These are phyloP conservation scores for Haplosporangium gracile DNA, from an alignment of 192 early-diverging fungal genomes.

Conservation along the genomic window DNA sequence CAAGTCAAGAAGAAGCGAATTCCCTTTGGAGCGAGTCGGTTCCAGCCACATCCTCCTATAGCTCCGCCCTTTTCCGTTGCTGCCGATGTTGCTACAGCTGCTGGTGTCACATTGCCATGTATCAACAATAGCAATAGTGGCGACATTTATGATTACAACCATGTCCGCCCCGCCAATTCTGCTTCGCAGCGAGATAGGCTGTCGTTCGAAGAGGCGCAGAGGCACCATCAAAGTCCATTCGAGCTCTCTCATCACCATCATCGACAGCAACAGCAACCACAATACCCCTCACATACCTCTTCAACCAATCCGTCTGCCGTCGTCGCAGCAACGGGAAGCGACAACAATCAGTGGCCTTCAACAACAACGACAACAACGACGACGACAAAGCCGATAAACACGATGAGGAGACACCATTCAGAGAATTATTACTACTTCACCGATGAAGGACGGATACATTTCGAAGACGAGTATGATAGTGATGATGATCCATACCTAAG, in stretches of 20 bases:
- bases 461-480: background rate
- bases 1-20: constrained; percentile 19
- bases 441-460: background rate
- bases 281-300: background rate
- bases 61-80: background rate
- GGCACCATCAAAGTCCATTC: constrained; percentile 11
- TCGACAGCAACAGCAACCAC: constrained; percentile 6
- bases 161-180: background rate
- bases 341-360: background rate
- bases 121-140: background rate
- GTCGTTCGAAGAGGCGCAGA: constrained; percentile 12
- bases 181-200: background rate
- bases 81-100: background rate
- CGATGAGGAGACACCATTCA: background rate
- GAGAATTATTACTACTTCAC: background rate
- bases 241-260: background rate
- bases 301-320: background rate
- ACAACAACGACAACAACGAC: background rate
- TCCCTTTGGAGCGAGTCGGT: constrained; percentile 3
- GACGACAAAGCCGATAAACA: background rate
- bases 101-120: background rate
- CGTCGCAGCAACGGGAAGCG: background rate
- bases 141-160: background rate
- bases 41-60: background rate
- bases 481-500: background rate